These are phyloP conservation scores for Debaryomyces sp. DNA, from an alignment of 1,139 yeast genomes.

Conservation along the genomic window DNA sequence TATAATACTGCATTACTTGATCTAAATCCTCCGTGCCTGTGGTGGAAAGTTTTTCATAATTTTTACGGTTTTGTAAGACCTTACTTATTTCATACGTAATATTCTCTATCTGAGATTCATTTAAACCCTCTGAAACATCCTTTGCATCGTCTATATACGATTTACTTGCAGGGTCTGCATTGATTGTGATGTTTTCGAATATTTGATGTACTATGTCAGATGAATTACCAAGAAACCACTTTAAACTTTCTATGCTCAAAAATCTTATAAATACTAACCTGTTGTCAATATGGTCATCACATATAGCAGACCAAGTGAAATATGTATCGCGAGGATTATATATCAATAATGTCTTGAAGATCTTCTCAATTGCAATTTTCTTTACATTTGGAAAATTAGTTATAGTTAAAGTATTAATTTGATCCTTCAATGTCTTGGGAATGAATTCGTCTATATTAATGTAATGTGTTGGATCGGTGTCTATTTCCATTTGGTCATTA, in stretches of 20 bases:
- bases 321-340: neutral
- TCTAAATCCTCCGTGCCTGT: constrained; percentile 40
- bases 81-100: constrained; percentile 16
- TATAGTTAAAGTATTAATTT: constrained; percentile 38
- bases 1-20: constrained; percentile 37
- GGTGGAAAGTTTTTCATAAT: constrained; percentile 20
- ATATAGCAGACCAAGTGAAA: constrained; percentile 32
- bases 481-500: constrained; percentile 14
- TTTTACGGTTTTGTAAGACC: constrained; percentile 22
- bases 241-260: constrained; percentile 15
- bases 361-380: constrained; percentile 30
- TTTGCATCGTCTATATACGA: constrained; percentile 3
- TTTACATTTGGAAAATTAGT: constrained; percentile 37
- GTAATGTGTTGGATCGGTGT: constrained; percentile 14
- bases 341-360: constrained; percentile 20
- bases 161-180: constrained; percentile 6
- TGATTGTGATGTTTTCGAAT: constrained; percentile 4
- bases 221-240: constrained; percentile 16
- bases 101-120: neutral
- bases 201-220: constrained; percentile 8
- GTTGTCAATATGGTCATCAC: constrained; percentile 29
- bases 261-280: constrained; percentile 31
- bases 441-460: constrained; percentile 29
- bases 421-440: constrained; percentile 39
- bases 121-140: neutral